A percentile compares a stretch with the other conserved stretches of the same genome.
Conservation (phyloP, 2,329 filamentous ascomycete genomes). For the Grosmannia penicillata region DNA sequence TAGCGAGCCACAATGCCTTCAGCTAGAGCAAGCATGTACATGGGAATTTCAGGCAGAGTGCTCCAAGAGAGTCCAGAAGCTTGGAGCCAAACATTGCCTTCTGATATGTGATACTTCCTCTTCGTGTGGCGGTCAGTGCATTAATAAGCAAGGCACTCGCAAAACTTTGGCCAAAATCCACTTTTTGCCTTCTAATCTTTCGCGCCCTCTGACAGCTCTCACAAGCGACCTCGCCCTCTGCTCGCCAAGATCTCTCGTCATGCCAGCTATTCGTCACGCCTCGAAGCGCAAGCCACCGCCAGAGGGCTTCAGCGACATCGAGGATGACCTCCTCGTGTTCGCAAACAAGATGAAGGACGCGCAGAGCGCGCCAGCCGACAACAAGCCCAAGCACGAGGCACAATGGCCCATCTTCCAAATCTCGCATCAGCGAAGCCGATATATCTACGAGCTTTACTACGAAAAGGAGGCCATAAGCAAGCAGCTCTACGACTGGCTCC, state of each 20-base stretch:
- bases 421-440: conserved; percentile 77
- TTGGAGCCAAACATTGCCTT: no score
- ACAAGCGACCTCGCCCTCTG: no score
- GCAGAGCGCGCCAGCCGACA: conserved; percentile 74
- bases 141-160: no score
- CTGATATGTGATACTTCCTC: no score
- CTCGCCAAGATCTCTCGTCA: conserved; percentile 20
- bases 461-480: conserved; percentile 92
- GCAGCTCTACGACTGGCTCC: conserved; percentile 82
- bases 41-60: no score
- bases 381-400: conserved; percentile 71
- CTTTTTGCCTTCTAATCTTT: no score
- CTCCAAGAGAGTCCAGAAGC: no score
- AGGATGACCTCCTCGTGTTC: conserved; percentile 75
- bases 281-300: conserved; percentile 71
- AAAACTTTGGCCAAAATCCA: no score
- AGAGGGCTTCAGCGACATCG: conserved; percentile 76
- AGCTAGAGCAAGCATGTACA: no score
- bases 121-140: no score
- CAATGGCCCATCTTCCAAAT: conserved; percentile 98
- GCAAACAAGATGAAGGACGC: conserved; percentile 90
- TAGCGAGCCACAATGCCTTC: no score
- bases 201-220: no score
- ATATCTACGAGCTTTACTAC: conserved; percentile 97
- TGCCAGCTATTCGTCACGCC: conserved; percentile 65